Conservation (phyloP, 495 filamentous ascomycete genomes). For the Aspergillus funiculosus region DNA sequence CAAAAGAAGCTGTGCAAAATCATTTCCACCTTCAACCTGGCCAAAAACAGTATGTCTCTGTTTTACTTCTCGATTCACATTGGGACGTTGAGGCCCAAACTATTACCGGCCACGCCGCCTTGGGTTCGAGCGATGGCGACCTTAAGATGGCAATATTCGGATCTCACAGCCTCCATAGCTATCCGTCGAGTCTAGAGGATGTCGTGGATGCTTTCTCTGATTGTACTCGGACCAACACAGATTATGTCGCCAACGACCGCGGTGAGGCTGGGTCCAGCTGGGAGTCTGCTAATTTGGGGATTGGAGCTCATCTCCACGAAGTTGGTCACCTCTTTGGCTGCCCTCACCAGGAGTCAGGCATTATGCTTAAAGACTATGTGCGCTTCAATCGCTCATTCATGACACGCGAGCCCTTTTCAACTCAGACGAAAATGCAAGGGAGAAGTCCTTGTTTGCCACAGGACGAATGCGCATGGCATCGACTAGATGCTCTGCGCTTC, state of each 20-base stretch:
- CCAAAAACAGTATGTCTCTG: conserved; percentile 80
- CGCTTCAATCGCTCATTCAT: conserved; percentile 77
- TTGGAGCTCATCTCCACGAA: conserved; percentile 88
- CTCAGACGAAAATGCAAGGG: conserved; percentile 74
- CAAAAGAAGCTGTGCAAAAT: conserved; percentile 64
- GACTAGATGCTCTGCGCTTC: conserved; percentile 81
- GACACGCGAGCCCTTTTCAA: conserved; percentile 72
- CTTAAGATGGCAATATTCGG: conserved; percentile 84
- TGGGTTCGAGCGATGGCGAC: conserved; percentile 61
- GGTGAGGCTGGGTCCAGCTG: conserved; percentile 81
- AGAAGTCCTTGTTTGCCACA: conserved; percentile 61
- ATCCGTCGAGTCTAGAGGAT: conserved; percentile 77
- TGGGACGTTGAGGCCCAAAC: conserved; percentile 69
- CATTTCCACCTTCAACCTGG: conserved; percentile 68
- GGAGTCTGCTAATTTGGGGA: conserved; percentile 87
- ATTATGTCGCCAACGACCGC: conserved; percentile 74
- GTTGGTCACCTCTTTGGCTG: conserved; percentile 81
- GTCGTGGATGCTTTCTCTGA: conserved; percentile 80
- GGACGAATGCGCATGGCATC: conserved; percentile 85
- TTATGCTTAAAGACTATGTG: conserved; percentile 86
- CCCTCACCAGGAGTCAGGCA: conserved; percentile 77
- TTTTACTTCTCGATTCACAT: conserved; percentile 75
- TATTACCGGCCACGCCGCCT: conserved; percentile 74
- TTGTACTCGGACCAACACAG: conserved; percentile 80
- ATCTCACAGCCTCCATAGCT: conserved; percentile 82